Evolutionary conservation across 805 yeast species (phyloP).

Genomic region (Cyberlindnera sargentensis): DNA sequence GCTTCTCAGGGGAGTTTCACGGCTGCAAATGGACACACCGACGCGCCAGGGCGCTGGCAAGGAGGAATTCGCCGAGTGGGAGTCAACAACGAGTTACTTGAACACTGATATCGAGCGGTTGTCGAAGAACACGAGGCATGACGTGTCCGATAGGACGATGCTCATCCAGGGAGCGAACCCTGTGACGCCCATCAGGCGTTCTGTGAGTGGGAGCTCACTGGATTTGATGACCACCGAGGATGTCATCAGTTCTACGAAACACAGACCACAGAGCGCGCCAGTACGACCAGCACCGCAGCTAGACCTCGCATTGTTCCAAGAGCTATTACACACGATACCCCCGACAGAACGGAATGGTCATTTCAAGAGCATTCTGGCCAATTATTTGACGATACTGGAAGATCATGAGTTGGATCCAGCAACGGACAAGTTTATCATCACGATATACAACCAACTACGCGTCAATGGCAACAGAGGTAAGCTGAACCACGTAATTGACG

Average conservation of each 20-base stretch:
- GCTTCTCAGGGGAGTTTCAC: constrained; percentile 9
- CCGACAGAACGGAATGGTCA: constrained; percentile 3
- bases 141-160: constrained; percentile 19
- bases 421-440: constrained; percentile 17
- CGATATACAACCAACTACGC: constrained; percentile 18
- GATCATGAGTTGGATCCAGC: constrained; percentile 14
- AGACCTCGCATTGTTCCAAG: constrained; percentile 8
- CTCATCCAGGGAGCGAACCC: constrained; percentile 11
- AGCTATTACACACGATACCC: constrained; percentile 8
- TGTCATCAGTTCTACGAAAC: constrained; percentile 1
- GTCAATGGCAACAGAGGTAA: constrained; percentile 4
- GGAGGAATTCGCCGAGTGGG: constrained; percentile 6
- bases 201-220: constrained; percentile 20
- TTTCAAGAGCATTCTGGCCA: constrained; percentile 14
- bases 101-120: constrained; percentile 8
- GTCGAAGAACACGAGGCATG: neutral
- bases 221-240: constrained; percentile 7
- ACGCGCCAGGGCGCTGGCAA: constrained; percentile 1
- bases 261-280: constrained; percentile 3
- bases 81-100: constrained; percentile 11
- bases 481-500: constrained; percentile 13
- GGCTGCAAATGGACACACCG: constrained; percentile 5
- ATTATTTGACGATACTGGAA: constrained; percentile 11
- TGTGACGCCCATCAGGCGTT: constrained; percentile 14
- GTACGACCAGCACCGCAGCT: constrained; percentile 1